Conservation (phyloP, 73 alveolate species). For the Effrenium voratum region DNA sequence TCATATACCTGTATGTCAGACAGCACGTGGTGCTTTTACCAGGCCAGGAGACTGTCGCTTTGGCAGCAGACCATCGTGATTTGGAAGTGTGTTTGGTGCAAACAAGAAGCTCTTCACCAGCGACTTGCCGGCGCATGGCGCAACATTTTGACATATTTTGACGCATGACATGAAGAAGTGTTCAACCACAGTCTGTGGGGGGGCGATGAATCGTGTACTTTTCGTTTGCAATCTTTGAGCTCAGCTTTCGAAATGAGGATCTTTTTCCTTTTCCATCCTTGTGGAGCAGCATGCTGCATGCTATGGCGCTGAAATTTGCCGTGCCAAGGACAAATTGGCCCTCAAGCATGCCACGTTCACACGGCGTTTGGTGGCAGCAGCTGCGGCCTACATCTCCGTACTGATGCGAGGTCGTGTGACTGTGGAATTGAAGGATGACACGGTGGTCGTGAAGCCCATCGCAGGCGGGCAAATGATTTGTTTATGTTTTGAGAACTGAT, state of each 20-base stretch:
- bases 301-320: no score
- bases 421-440: neutral
- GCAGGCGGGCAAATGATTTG: neutral
- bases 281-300: no score
- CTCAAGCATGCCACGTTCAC: neutral
- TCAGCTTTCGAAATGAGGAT: no score
- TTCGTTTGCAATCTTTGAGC: no score
- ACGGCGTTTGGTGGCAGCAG: conserved; percentile 1
- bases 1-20: neutral
- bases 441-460: neutral
- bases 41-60: neutral
- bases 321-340: neutral
- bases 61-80: neutral
- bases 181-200: no score
- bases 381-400: conserved; percentile 1
- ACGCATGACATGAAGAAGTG: no score
- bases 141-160: no score
- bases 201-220: no score
- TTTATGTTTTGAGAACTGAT: neutral
- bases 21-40: neutral
- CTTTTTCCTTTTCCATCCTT: no score
- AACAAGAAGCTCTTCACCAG: neutral
- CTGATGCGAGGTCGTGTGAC: neutral
- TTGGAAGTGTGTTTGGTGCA: neutral
- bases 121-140: neutral